phyloP scores from a whole-genome alignment of 768 basidiomycete genomes.

The Pholiota molesta region DNA sequence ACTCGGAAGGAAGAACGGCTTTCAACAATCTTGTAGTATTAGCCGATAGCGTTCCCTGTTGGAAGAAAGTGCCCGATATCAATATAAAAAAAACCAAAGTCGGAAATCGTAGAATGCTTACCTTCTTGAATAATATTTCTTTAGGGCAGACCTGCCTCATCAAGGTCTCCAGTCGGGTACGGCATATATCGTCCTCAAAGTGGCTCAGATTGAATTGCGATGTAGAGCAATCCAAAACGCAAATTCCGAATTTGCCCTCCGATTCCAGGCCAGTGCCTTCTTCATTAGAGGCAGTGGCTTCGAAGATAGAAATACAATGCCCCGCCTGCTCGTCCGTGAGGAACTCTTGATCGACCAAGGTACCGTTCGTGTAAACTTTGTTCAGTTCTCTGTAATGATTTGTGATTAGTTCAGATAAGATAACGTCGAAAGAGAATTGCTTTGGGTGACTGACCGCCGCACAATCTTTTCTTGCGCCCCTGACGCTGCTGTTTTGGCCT shows the following conservation, averaged over 20 bases:
- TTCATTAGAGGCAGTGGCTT: slow-evolving; percentile 44
- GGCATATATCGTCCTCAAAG: slow-evolving; percentile 91
- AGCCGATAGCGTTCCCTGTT: slow-evolving; percentile 84
- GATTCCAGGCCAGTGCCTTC: slow-evolving; percentile 37
- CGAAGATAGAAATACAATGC: slow-evolving; percentile 90
- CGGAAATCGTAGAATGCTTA: slow-evolving; percentile 25
- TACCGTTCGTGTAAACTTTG: slow-evolving; percentile 96
- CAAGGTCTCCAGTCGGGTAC: slow-evolving; percentile 92
- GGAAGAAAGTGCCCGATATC: not conserved
- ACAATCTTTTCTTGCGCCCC: slow-evolving; percentile 87
- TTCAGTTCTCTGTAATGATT: slow-evolving; percentile 69
- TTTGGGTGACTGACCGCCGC: slow-evolving; percentile 52
- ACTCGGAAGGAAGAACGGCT: slow-evolving; percentile 73
- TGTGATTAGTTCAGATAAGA: not conserved
- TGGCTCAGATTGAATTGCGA: slow-evolving; percentile 91
- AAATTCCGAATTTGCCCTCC: slow-evolving; percentile 77
- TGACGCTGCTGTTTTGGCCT: slow-evolving; percentile 59
- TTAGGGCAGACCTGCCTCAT: slow-evolving; percentile 90
- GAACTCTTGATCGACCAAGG: slow-evolving; percentile 88
- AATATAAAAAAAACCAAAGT: not conserved
- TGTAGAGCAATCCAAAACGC: slow-evolving; percentile 92
- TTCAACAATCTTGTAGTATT: slow-evolving; percentile 84
- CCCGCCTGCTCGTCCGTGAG: slow-evolving; percentile 92
- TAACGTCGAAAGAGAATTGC: not conserved
- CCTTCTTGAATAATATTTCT: slow-evolving; percentile 91